Conservation (phyloP, 805 yeast species). For the Pichia thaimueangensis region DNA sequence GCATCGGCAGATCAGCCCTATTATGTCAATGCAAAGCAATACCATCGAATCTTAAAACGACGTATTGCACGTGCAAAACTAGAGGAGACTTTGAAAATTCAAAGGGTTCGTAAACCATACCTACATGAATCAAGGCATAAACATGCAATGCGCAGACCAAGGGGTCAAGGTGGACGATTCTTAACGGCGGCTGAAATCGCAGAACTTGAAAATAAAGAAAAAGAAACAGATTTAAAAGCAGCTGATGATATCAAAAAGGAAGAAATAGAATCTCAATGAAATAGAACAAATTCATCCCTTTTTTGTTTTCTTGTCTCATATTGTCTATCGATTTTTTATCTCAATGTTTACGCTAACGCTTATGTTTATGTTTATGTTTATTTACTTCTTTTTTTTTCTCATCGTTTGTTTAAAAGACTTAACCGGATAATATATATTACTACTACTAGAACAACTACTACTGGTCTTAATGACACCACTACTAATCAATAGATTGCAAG, state of each 20-base stretch:
- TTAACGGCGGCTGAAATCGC: constrained; percentile 91
- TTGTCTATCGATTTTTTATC: too few species aligned
- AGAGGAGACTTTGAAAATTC: constrained; percentile 81
- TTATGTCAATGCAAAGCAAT: constrained; percentile 96
- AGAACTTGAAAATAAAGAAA: constrained; percentile 29
- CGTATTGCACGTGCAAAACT: constrained; percentile 89
- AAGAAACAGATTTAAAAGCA: not conserved
- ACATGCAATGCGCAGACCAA: constrained; percentile 98
- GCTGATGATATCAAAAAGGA: not conserved
- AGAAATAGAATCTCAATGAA: too few species aligned
- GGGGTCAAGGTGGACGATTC: constrained; percentile 98
- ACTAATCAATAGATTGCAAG: too few species aligned
- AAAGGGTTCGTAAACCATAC: constrained; percentile 88
- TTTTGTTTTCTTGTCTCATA: too few species aligned
- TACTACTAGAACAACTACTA: too few species aligned
- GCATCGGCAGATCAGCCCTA: constrained; percentile 69
- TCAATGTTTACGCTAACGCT: too few species aligned
- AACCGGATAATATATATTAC: too few species aligned
- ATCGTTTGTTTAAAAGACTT: too few species aligned
- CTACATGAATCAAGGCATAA: constrained; percentile 95
- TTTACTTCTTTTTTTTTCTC: too few species aligned
- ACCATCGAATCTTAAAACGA: constrained; percentile 88
- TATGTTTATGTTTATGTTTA: too few species aligned
- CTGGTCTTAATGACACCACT: too few species aligned
- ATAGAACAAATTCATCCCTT: too few species aligned